Evolutionary conservation across 2,329 filamentous ascomycete species (phyloP), one percentile per base, ranked within the genome.

Genomic region (Trichoderma sp.): DNA sequence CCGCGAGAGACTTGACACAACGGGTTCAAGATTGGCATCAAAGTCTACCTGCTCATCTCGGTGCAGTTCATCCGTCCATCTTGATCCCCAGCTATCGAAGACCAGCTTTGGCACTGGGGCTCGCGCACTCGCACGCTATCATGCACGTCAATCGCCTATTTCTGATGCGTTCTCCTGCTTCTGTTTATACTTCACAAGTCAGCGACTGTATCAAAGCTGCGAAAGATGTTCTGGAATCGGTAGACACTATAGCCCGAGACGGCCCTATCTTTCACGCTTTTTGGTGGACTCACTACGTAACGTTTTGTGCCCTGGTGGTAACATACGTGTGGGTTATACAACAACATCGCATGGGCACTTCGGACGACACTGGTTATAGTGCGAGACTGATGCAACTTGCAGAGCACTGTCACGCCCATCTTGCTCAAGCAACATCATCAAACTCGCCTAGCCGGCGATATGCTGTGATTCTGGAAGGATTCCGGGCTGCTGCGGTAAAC

Each of bases 141-240:
- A 86, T 89, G 73, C 81, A 88, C 21, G 82, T 85, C 7, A 87
- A 86, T 58, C 82, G 87, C 0, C 83, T 85, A 0, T 86, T 88
- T 56, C 79, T 89, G 0, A 78, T 88, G 0, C 79, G 68, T 53
- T 77, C 73, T n/a, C 70, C 73, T 8, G 71, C 62, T 47, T 58
- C 71, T 21, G 65, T 70, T 31, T 29, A 75, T 16, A 10, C 24
- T 24, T 61, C 75, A 16, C 71, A 75, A 67, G 78, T 86, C 0
- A 72, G 78, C 0, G 79, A 82, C 2, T 87, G 85, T 68, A 76
- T 87, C 2, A 76, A 78, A 19, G 84, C 85, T 1, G 84, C 85
- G 10, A 80, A 81, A 70, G 77, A 77, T 0, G 82, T 83, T 1
- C 77, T 86, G 0, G 78, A 83, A 29, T 81, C 80, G 1, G 81